Conservation (phyloP, 2,329 filamentous ascomycete genomes). For the Calonectria hongkongensis region DNA sequence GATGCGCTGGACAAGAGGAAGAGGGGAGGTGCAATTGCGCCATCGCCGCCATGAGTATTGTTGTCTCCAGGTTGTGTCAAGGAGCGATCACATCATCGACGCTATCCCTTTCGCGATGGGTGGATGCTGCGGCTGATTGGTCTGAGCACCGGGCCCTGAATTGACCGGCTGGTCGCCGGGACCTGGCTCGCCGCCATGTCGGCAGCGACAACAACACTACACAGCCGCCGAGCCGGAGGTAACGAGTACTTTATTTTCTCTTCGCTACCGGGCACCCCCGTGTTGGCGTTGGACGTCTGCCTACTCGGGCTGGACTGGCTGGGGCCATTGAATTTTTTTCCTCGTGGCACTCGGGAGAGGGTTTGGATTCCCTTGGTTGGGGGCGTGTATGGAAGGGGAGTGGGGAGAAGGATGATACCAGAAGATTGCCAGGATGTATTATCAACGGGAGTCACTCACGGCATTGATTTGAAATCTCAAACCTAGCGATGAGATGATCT, state of each 20-base stretch:
- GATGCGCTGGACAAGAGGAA: slow-evolving; percentile 50
- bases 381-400: slow-evolving; percentile 28
- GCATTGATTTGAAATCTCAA: slow-evolving; percentile 30
- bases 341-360: slow-evolving; percentile 25
- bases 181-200: slow-evolving; percentile 51
- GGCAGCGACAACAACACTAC: slow-evolving; percentile 46
- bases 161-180: slow-evolving; percentile 49
- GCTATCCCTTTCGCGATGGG: slow-evolving; percentile 70
- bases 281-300: slow-evolving; percentile 22
- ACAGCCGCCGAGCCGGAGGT: slow-evolving; percentile 55
- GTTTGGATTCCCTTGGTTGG: slow-evolving; percentile 22
- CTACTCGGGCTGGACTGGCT: slow-evolving; percentile 21
- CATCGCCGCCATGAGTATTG: slow-evolving; percentile 59
- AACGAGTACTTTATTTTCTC: slow-evolving; percentile 43
- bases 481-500: slow-evolving; percentile 43
- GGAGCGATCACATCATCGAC: slow-evolving; percentile 72
- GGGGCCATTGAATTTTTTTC: slow-evolving; percentile 30
- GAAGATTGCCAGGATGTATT: slow-evolving; percentile 36
- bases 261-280: slow-evolving; percentile 25
- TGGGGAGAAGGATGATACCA: slow-evolving; percentile 6
- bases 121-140: slow-evolving; percentile 61
- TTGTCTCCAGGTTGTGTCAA: slow-evolving; percentile 57
- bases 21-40: slow-evolving; percentile 60
- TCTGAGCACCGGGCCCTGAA: slow-evolving; percentile 45
- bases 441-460: slow-evolving; percentile 38